phyloP scores from a whole-genome alignment of 2,329 filamentous ascomycete species.

The Ascocoryne sarcoides region DNA sequence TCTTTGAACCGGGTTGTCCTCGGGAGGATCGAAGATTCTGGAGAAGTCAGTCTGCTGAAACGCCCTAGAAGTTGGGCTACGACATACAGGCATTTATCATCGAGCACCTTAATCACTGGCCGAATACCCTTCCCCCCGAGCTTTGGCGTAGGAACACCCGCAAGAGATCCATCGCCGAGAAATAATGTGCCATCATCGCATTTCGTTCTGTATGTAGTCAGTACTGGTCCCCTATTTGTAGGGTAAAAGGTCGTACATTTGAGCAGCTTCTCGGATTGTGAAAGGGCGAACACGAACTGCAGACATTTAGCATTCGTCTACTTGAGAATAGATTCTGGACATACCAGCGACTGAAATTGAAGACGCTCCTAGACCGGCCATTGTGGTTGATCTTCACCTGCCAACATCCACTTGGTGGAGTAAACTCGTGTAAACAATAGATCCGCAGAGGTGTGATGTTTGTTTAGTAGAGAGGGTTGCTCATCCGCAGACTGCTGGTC shows the following conservation, averaged over 20 bases:
- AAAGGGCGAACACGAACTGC: conserved; percentile 62
- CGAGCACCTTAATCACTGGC: conserved; percentile 90
- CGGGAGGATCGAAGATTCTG: conserved; percentile 94
- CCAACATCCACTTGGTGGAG: too few species aligned
- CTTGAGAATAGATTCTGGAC: not conserved
- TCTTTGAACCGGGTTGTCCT: conserved; percentile 84
- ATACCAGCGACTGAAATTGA: conserved; percentile 31
- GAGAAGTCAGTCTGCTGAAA: conserved; percentile 9
- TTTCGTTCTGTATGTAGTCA: conserved; percentile 32
- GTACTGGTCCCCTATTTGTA: conserved; percentile 1
- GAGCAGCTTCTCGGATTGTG: conserved; percentile 87
- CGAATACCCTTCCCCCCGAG: conserved; percentile 78
- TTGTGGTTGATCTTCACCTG: too few species aligned
- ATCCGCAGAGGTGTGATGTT: too few species aligned
- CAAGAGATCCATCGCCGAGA: conserved; percentile 91
- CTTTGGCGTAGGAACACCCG: conserved; percentile 76
- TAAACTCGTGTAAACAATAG: too few species aligned
- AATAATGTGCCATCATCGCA: conserved; percentile 81
- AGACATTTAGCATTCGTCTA: conserved; percentile 11
- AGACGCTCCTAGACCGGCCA: conserved; percentile 27
- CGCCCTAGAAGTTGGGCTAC: not conserved
- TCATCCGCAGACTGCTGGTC: too few species aligned
- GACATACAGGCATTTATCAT: conserved; percentile 88
- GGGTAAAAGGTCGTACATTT: conserved; percentile 48
- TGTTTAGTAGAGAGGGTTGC: too few species aligned